A percentile compares a stretch with the other conserved stretches of the same genome.
These are phyloP conservation scores for Fusarium oxysporum DNA, from an alignment of 2,329 filamentous ascomycete species.

Conservation along the genomic window DNA sequence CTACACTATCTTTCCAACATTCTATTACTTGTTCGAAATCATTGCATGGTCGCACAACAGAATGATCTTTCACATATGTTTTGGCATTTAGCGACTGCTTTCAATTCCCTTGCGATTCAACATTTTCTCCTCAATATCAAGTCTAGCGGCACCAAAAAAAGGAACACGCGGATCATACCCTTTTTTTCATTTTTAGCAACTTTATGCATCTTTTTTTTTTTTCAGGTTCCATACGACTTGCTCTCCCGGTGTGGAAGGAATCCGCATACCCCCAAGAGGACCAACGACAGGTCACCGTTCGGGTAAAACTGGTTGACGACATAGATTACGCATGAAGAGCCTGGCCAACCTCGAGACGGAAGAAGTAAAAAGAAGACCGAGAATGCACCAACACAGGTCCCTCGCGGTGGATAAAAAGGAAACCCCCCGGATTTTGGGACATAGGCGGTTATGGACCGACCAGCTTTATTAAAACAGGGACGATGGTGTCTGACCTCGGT, in stretches of 20 bases:
- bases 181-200: conserved; percentile 41
- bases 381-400: conserved; percentile 49
- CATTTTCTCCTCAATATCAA: conserved; percentile 51
- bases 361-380: conserved; percentile 47
- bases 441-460: conserved; percentile 28
- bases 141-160: conserved; percentile 56
- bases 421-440: conserved; percentile 40
- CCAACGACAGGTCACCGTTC: conserved; percentile 37
- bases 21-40: conserved; percentile 49
- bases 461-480: conserved; percentile 37
- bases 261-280: conserved; percentile 30
- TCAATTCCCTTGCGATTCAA: conserved; percentile 49
- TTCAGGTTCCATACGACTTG: conserved; percentile 39
- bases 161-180: conserved; percentile 55
- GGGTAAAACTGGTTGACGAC: conserved; percentile 44
- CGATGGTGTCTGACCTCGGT: conserved; percentile 44
- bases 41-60: conserved; percentile 46
- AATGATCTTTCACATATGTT: conserved; percentile 52
- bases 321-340: conserved; percentile 44
- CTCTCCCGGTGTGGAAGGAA: conserved; percentile 33
- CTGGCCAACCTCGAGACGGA: conserved; percentile 46
- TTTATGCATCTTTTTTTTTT: conserved; percentile 41
- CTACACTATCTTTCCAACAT: conserved; percentile 38
- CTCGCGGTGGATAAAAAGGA: conserved; percentile 44
- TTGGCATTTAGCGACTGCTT: conserved; percentile 61